These are phyloP conservation scores for Teratosphaeria destructans DNA, from an alignment of 2,329 filamentous ascomycete genomes.

Conservation along the genomic window DNA sequence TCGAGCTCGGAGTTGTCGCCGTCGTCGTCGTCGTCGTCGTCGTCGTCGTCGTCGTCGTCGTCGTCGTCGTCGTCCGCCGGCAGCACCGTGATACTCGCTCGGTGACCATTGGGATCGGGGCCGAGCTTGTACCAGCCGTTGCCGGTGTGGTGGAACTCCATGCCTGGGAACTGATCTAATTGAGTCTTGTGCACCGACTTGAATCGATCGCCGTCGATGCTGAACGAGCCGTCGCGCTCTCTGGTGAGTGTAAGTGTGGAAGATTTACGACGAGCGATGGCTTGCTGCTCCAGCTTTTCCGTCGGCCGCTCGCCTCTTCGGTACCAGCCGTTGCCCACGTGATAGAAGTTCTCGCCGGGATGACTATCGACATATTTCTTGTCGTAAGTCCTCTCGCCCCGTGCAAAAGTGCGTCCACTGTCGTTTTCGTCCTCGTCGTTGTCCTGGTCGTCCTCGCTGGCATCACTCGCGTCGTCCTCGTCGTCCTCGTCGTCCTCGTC, in stretches of 20 bases:
- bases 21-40: not conserved
- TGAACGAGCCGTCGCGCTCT: not conserved
- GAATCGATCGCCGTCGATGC: not conserved
- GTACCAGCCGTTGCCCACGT: slow-evolving; percentile 17
- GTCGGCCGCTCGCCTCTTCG: slow-evolving; percentile 7
- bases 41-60: not conserved
- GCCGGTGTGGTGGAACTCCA: slow-evolving; percentile 13
- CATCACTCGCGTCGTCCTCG: slow-evolving; percentile 2
- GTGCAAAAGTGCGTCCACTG: not conserved
- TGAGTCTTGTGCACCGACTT: slow-evolving; percentile 7
- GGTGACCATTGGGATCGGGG: slow-evolving; percentile 5
- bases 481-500: slow-evolving; percentile 4
- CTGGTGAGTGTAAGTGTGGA: not conserved
- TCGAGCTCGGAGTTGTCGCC: not conserved
- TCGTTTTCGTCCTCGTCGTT: not conserved
- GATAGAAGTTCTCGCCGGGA: slow-evolving; percentile 10
- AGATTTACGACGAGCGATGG: not conserved
- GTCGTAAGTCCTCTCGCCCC: slow-evolving; percentile 6
- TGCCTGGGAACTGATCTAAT: slow-evolving; percentile 9
- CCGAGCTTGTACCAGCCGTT: slow-evolving; percentile 15
- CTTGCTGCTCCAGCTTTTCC: not conserved
- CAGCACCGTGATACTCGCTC: slow-evolving; percentile 3
- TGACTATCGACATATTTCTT: slow-evolving; percentile 10
- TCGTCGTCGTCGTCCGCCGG: not conserved
- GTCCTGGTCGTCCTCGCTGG: slow-evolving; percentile 1